These are phyloP conservation scores for Ceratobasidium sp. DNA, from an alignment of 1,284 basidiomycete species.

Conservation along the genomic window DNA sequence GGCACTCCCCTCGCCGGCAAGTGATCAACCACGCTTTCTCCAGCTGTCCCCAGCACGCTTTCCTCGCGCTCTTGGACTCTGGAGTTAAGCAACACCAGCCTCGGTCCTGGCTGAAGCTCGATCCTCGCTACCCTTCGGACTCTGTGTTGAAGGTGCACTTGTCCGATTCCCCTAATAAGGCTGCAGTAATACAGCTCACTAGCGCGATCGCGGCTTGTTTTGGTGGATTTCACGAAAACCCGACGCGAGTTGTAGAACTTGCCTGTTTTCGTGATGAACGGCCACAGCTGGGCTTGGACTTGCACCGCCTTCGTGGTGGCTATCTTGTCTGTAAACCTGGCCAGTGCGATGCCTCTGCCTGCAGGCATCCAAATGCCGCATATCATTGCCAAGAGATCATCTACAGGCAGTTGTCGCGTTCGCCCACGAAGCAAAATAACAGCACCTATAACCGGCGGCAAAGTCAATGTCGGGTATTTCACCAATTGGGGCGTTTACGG, in stretches of 20 bases:
- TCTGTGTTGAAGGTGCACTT: background rate
- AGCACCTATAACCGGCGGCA: constrained; percentile 59
- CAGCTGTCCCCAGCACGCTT: constrained; percentile 17
- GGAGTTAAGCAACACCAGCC: constrained; percentile 29
- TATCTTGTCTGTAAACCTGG: background rate
- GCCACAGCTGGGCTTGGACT: background rate
- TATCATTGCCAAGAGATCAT: constrained; percentile 32
- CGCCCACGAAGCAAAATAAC: constrained; percentile 29
- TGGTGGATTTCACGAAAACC: constrained; percentile 21
- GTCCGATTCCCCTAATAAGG: constrained; percentile 1
- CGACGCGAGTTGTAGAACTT: background rate
- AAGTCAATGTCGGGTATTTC: constrained; percentile 74
- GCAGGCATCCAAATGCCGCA: constrained; percentile 4
- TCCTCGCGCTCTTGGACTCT: constrained; percentile 40
- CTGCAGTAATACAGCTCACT: background rate
- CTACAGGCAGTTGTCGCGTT: constrained; percentile 33
- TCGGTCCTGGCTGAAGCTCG: constrained; percentile 17
- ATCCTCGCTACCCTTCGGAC: constrained; percentile 6
- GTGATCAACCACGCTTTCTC: constrained; percentile 30
- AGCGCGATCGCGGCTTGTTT: background rate
- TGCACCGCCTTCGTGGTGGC: constrained; percentile 1
- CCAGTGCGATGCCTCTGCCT: constrained; percentile 36
- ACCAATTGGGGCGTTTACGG: constrained; percentile 45
- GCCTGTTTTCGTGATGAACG: constrained; percentile 23
- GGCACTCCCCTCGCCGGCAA: constrained; percentile 32